Conservation (phyloP, 139 green algal genomes). For the Choricystis sp. region DNA sequence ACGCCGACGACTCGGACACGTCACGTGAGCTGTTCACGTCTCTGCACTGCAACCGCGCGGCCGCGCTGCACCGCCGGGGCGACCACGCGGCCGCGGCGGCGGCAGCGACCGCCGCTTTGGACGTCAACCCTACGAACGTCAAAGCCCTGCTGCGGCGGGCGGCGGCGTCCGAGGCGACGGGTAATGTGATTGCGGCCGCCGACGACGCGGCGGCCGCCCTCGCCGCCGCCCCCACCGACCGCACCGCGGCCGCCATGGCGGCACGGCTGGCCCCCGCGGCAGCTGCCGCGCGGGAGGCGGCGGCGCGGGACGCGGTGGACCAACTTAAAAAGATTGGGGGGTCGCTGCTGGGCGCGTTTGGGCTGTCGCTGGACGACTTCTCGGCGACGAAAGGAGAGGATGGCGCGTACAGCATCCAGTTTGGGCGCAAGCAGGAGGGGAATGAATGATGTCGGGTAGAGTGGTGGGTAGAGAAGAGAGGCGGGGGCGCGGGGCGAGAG, state of each 20-base stretch:
- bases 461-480: too few species aligned
- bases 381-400: slow-evolving; percentile 83
- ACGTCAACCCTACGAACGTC: slow-evolving; percentile 32
- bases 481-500: too few species aligned
- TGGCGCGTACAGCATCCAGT: slow-evolving; percentile 79
- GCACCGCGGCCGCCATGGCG: background rate
- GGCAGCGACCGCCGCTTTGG: slow-evolving; percentile 18
- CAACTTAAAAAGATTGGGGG: slow-evolving; percentile 95
- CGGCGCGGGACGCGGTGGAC: slow-evolving; percentile 50
- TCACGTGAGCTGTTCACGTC: background rate
- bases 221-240: slow-evolving; percentile 39
- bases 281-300: slow-evolving; percentile 18
- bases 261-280: background rate
- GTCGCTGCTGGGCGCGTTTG: slow-evolving; percentile 88
- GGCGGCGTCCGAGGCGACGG: slow-evolving; percentile 55
- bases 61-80: background rate
- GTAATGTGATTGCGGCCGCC: too few species aligned
- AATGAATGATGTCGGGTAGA: too few species aligned
- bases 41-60: background rate
- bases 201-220: slow-evolving; percentile 67
- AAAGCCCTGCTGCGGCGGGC: slow-evolving; percentile 66
- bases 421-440: slow-evolving; percentile 49
- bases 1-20: too few species aligned
- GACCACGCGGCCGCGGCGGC: background rate
- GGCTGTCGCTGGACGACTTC: slow-evolving; percentile 92